Percentiles rank a stretch among this genome's conserved stretches.
These are phyloP conservation scores for Marsdenia floribunda DNA, from an alignment of 257 asterid species.

Conservation along the genomic window DNA sequence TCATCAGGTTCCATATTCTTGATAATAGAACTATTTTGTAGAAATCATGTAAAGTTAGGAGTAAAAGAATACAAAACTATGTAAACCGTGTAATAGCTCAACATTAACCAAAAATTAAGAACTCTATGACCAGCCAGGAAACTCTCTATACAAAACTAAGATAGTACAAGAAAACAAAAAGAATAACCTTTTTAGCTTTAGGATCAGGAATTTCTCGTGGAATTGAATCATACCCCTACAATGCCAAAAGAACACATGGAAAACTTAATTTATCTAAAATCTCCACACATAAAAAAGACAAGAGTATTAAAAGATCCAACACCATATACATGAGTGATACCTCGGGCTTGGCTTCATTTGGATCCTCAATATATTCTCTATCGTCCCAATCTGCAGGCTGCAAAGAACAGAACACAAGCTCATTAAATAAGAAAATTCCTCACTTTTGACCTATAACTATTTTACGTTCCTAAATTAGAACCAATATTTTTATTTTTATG, in stretches of 20 bases:
- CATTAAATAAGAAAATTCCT: neutral
- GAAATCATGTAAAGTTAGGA: neutral
- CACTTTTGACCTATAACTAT: too few species aligned
- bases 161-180: neutral
- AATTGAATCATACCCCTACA: constrained; percentile 88
- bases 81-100: neutral
- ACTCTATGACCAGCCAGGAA: neutral
- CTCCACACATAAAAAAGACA: neutral
- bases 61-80: neutral
- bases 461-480: too few species aligned
- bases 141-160: neutral
- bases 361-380: constrained; percentile 82
- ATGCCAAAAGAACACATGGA: constrained; percentile 11
- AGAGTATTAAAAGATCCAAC: neutral
- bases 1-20: neutral
- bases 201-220: constrained; percentile 95
- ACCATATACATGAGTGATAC: constrained; percentile 30
- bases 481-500: too few species aligned
- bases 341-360: constrained; percentile 73
- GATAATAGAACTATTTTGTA: neutral
- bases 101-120: neutral
- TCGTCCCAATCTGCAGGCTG: constrained; percentile 99
- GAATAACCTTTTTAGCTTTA: constrained; percentile 64
- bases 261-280: neutral
- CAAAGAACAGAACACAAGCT: constrained; percentile 10